These are phyloP conservation scores for Fraxinus quadrangulata DNA, from an alignment of 257 asterid species.

Conservation along the genomic window DNA sequence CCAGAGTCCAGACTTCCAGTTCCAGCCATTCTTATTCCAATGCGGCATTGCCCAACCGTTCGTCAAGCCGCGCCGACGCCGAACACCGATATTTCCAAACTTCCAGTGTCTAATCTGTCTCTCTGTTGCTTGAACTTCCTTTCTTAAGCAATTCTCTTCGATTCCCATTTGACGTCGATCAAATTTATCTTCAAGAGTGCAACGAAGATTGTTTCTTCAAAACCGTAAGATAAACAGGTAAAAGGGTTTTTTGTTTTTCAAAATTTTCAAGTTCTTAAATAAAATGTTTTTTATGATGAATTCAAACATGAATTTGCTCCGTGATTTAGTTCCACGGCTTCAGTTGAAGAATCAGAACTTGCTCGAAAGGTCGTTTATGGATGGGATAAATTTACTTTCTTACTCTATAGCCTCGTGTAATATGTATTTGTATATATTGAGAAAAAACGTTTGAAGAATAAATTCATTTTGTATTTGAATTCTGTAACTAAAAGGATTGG, in stretches of 20 bases:
- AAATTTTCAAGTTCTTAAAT: neutral
- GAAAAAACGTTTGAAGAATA: neutral
- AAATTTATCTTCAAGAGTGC: constrained; percentile 79
- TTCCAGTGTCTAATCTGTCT: too few relatives aligned
- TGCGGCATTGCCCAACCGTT: too few relatives aligned
- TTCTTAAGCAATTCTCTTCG: constrained; percentile 80
- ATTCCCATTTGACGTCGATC: constrained; percentile 83
- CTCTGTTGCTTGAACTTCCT: constrained; percentile 82
- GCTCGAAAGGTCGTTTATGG: constrained; percentile 64
- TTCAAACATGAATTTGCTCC: constrained; percentile 15
- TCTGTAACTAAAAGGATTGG: neutral
- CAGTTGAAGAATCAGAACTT: constrained; percentile 68
- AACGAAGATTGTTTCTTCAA: constrained; percentile 71
- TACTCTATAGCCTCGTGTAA: neutral
- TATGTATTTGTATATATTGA: neutral
- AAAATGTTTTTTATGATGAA: neutral
- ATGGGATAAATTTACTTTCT: constrained; percentile 79
- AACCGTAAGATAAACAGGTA: constrained; percentile 46
- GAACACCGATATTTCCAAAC: too few relatives aligned
- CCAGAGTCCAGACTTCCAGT: too few relatives aligned
- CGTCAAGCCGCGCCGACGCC: too few relatives aligned
- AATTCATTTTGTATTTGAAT: neutral
- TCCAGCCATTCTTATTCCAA: too few relatives aligned
- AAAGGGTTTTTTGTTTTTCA: neutral
- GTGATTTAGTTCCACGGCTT: constrained; percentile 50